Percentiles rank a stretch among this genome's conserved stretches.
Evolutionary conservation across 495 filamentous ascomycete genomes (phyloP).

Genomic region (Penicillium ucsense): DNA sequence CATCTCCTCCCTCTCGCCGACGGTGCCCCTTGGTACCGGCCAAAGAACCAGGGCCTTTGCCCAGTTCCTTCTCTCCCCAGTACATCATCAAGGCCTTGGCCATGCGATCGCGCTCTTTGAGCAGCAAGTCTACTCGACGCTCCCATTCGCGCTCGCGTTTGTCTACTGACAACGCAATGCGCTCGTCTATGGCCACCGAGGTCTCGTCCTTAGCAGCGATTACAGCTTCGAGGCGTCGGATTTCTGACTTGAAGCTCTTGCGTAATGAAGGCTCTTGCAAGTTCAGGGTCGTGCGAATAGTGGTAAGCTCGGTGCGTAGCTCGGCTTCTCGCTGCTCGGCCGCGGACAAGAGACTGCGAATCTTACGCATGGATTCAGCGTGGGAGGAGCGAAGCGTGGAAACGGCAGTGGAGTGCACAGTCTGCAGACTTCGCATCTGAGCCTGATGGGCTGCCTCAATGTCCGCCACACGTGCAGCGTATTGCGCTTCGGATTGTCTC

Average conservation of each 20-base stretch:
- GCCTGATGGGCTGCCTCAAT: slow-evolving; percentile 28
- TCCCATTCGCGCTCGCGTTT: slow-evolving; percentile 44
- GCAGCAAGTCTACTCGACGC: slow-evolving; percentile 39
- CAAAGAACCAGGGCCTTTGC: slow-evolving; percentile 10
- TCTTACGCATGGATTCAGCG: slow-evolving; percentile 30
- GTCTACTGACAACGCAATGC: slow-evolving; percentile 35
- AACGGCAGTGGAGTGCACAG: slow-evolving; percentile 29
- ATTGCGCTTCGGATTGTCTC: slow-evolving; percentile 3
- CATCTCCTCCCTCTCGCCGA: slow-evolving; percentile 7
- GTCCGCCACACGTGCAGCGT: slow-evolving; percentile 6
- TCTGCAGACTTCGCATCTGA: slow-evolving; percentile 29
- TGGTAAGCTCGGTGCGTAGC: slow-evolving; percentile 29
- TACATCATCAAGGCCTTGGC: slow-evolving; percentile 39
- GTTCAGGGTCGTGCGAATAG: slow-evolving; percentile 14
- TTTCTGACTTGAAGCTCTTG: slow-evolving; percentile 22
- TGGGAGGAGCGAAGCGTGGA: slow-evolving; percentile 34
- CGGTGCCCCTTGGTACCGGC: slow-evolving; percentile 19
- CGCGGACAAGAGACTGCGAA: slow-evolving; percentile 29
- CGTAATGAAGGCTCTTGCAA: slow-evolving; percentile 18
- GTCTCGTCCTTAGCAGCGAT: slow-evolving; percentile 35
- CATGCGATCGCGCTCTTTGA: slow-evolving; percentile 48
- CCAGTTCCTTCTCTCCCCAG: slow-evolving; percentile 43
- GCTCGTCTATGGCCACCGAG: slow-evolving; percentile 28
- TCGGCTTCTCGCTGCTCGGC: slow-evolving; percentile 36
- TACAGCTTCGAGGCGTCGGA: slow-evolving; percentile 23